Evolutionary conservation across 2,329 filamentous ascomycete genomes (phyloP).

Genomic region (Rutstroemia sp.): DNA sequence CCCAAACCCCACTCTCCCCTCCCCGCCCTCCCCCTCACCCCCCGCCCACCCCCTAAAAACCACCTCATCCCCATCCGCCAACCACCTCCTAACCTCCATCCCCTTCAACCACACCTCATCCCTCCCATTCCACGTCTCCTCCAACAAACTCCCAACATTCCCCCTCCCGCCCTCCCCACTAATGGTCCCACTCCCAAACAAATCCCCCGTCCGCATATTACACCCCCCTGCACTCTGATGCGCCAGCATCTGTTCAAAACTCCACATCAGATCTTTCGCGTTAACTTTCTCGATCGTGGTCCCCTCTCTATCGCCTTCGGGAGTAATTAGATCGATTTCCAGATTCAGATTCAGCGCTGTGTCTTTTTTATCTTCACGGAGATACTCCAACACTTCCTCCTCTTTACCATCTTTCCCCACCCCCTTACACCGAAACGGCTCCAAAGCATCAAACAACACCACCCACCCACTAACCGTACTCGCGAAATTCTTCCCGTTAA

Average conservation of each 20-base stretch:
- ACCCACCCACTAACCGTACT: slow-evolving; percentile 76
- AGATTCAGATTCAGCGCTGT: slow-evolving; percentile 63
- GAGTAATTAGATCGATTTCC: slow-evolving; percentile 53
- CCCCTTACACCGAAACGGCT: slow-evolving; percentile 46
- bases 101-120: slow-evolving; percentile 50
- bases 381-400: slow-evolving; percentile 49
- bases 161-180: slow-evolving; percentile 44
- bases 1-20: slow-evolving; percentile 67
- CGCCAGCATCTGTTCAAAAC: slow-evolving; percentile 75
- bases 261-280: slow-evolving; percentile 66
- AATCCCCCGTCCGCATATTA: slow-evolving; percentile 63
- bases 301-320: slow-evolving; percentile 37
- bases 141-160: slow-evolving; percentile 61
- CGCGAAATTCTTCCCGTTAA: slow-evolving; percentile 78
- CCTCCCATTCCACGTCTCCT: slow-evolving; percentile 66
- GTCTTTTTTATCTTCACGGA: slow-evolving; percentile 52
- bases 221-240: slow-evolving; percentile 74
- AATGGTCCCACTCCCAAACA: slow-evolving; percentile 75
- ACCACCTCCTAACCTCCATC: slow-evolving; percentile 61
- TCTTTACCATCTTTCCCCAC: slow-evolving; percentile 36
- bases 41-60: slow-evolving; percentile 54
- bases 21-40: slow-evolving; percentile 44
- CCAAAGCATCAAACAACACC: slow-evolving; percentile 67
- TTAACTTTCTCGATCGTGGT: slow-evolving; percentile 54
- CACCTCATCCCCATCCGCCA: slow-evolving; percentile 68